Evolutionary conservation across 345 rosid genomes (phyloP).

Genomic region (Sapria himalayana): DNA sequence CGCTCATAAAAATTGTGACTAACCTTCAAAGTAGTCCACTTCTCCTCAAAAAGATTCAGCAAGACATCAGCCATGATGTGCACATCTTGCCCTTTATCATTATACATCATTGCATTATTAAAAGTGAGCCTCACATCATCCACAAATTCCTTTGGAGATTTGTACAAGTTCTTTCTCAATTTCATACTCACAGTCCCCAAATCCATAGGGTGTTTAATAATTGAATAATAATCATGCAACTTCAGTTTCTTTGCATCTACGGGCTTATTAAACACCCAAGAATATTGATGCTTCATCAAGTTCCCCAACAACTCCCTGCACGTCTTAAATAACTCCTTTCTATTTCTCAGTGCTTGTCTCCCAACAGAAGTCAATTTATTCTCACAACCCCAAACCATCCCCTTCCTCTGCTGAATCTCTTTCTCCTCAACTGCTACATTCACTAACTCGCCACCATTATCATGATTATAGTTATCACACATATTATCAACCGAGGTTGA

Average conservation of each 20-base stretch:
- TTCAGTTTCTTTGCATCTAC: constrained; percentile 61
- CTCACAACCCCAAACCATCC: constrained; percentile 12
- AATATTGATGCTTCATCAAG: constrained; percentile 68
- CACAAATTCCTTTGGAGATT: constrained; percentile 53
- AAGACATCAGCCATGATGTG: constrained; percentile 51
- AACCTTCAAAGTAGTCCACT: constrained; percentile 30
- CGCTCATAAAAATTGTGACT: constrained; percentile 17
- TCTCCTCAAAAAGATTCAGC: constrained; percentile 41
- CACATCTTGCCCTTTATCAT: constrained; percentile 70
- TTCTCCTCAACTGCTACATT: too few species aligned
- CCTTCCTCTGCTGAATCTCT: constrained; percentile 16
- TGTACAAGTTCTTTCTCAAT: constrained; percentile 41
- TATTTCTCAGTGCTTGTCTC: constrained; percentile 13
- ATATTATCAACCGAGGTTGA: constrained; percentile 13
- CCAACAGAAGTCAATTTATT: constrained; percentile 21
- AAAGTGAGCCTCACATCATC: constrained; percentile 77
- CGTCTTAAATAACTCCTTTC: constrained; percentile 22
- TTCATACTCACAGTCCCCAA: constrained; percentile 61
- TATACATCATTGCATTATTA: constrained; percentile 63
- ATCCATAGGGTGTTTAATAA: constrained; percentile 82
- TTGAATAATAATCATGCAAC: constrained; percentile 50
- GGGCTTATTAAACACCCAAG: constrained; percentile 71
- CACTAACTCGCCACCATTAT: constrained; percentile 8
- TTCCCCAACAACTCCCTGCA: constrained; percentile 38
- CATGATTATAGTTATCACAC: constrained; percentile 10